A percentile compares a stretch with the other conserved stretches of the same genome.
Conservation (phyloP, 2,329 filamentous ascomycete species). For the Colletotrichum zoysiae region DNA sequence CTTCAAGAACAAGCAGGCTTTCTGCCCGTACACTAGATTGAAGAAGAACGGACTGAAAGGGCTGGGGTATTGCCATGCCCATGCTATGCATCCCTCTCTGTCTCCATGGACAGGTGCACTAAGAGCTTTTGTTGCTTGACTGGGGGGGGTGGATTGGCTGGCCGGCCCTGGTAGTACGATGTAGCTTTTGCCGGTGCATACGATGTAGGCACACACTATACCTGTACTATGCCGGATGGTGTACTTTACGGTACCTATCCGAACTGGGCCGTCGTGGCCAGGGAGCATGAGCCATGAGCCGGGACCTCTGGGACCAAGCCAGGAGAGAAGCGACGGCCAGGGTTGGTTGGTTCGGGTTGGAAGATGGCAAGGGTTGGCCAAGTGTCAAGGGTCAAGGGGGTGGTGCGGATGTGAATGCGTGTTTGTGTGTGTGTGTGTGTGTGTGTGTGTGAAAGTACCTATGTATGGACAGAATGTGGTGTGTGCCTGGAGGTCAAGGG, state of each 20-base stretch:
- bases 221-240: conserved; percentile 2
- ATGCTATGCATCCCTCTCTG: background rate
- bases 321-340: conserved; percentile 30
- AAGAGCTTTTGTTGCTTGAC: conserved; percentile 32
- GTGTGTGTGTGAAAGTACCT: no score
- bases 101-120: conserved; percentile 3
- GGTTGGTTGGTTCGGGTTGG: conserved; percentile 35
- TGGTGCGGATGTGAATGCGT: background rate
- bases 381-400: conserved; percentile 18
- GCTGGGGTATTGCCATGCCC: background rate
- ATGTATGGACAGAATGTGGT: background rate
- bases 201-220: no score
- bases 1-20: conserved; percentile 29
- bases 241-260: conserved; percentile 29
- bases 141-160: background rate
- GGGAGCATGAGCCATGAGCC: conserved; percentile 35
- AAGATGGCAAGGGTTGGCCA: conserved; percentile 24
- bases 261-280: conserved; percentile 26
- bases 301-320: conserved; percentile 27
- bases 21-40: background rate
- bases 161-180: background rate
- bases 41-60: conserved; percentile 1
- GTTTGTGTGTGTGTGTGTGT: background rate
- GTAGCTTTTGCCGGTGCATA: conserved; percentile 7
- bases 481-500: background rate